Conservation (phyloP, 2,329 filamentous ascomycete species). For the Trichophyton simii region DNA sequence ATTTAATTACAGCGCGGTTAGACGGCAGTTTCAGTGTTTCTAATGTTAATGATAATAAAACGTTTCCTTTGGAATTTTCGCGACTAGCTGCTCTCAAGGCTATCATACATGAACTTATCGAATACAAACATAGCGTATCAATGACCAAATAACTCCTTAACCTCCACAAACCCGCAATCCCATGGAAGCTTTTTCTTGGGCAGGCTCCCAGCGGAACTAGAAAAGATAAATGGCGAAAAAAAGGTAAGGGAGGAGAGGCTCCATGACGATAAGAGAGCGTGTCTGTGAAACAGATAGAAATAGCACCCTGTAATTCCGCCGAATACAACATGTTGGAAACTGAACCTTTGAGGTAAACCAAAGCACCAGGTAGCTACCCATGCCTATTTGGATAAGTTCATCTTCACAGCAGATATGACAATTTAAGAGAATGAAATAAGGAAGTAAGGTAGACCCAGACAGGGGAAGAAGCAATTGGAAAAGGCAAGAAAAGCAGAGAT, state of each 20-base stretch:
- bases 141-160: neutral
- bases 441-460: slow-evolving; percentile 9
- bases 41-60: neutral
- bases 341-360: slow-evolving; percentile 17
- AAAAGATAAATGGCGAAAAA: neutral
- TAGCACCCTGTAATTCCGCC: neutral
- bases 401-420: slow-evolving; percentile 20
- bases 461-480: slow-evolving; percentile 12
- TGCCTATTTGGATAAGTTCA: slow-evolving; percentile 18
- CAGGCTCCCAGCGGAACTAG: neutral
- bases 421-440: slow-evolving; percentile 20
- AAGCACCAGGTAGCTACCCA: slow-evolving; percentile 18
- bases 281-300: neutral
- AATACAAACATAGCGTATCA: neutral
- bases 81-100: neutral
- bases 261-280: neutral
- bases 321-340: slow-evolving; percentile 1
- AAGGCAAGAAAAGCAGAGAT: slow-evolving; percentile 19
- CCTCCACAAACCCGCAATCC: neutral
- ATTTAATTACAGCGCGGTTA: neutral
- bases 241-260: neutral
- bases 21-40: neutral
- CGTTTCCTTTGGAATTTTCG: neutral
- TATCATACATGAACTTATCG: neutral
- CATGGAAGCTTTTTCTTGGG: neutral